Conservation (phyloP, 2,329 filamentous ascomycete genomes). For the Alternaria sp. region DNA sequence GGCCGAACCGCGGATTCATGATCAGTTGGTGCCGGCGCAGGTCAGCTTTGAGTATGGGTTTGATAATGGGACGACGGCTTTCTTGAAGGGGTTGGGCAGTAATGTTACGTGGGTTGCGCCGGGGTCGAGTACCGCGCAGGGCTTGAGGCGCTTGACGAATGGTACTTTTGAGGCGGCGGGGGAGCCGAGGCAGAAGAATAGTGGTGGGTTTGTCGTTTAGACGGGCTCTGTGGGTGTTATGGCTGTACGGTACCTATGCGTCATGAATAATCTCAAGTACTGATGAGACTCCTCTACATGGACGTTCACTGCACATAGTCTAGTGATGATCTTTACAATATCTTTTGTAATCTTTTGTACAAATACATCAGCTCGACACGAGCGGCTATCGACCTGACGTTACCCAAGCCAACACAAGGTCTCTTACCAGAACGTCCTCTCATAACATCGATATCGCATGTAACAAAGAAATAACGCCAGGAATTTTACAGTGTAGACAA, state of each 20-base stretch:
- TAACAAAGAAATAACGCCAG: not conserved
- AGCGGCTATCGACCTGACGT: not conserved
- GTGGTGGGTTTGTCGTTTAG: slow-evolving; percentile 66
- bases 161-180: slow-evolving; percentile 79
- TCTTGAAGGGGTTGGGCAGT: slow-evolving; percentile 70
- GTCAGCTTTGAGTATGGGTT: slow-evolving; percentile 73
- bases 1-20: slow-evolving; percentile 72
- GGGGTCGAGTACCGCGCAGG: slow-evolving; percentile 73
- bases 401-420: not conserved
- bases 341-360: not conserved
- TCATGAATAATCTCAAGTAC: not conserved
- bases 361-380: not conserved
- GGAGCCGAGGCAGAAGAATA: slow-evolving; percentile 76
- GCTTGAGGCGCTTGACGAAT: slow-evolving; percentile 64
- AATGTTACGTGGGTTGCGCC: slow-evolving; percentile 72
- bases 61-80: slow-evolving; percentile 67
- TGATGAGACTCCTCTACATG: not conserved
- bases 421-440: not conserved
- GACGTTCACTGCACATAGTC: not conserved
- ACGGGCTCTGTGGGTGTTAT: not conserved
- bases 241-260: not conserved
- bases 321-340: not conserved
- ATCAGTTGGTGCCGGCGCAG: slow-evolving; percentile 78
- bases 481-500: slow-evolving; percentile 2
- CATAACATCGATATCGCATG: not conserved